Evolutionary conservation across 1,284 basidiomycete genomes (phyloP).

Genomic region (Cutaneotrichosporon arboriforme): DNA sequence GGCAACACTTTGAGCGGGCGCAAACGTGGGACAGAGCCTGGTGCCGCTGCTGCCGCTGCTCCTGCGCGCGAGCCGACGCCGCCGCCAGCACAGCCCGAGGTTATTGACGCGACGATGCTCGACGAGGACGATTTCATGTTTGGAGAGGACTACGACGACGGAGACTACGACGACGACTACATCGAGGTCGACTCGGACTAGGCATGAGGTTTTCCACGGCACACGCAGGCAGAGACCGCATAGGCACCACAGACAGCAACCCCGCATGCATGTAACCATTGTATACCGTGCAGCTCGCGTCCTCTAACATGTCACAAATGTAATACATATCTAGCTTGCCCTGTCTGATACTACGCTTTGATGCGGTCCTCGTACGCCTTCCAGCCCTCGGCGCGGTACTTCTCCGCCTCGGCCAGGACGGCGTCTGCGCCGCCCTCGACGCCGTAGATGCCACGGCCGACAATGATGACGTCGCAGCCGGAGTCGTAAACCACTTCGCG

Average conservation of each 20-base stretch:
- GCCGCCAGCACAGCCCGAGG: slow-evolving; percentile 17
- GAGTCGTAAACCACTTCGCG: slow-evolving; percentile 71
- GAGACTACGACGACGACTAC: slow-evolving; percentile 26
- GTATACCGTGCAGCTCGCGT: slow-evolving; percentile 1
- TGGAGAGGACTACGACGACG: slow-evolving; percentile 28
- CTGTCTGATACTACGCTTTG: slow-evolving; percentile 7
- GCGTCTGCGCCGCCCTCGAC: slow-evolving; percentile 55
- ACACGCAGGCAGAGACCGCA: not conserved
- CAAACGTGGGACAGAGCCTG: slow-evolving; percentile 7
- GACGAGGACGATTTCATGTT: slow-evolving; percentile 43
- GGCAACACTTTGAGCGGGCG: slow-evolving; percentile 35
- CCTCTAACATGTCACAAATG: not conserved
- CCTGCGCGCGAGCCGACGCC: slow-evolving; percentile 10
- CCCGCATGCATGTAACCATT: slow-evolving; percentile 13
- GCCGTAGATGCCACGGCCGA: slow-evolving; percentile 92
- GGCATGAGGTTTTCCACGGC: not conserved
- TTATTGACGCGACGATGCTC: slow-evolving; percentile 43
- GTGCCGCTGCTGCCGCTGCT: slow-evolving; percentile 4
- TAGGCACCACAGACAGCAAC: not conserved
- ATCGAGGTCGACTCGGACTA: slow-evolving; percentile 47
- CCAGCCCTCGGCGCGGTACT: slow-evolving; percentile 86
- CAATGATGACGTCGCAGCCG: slow-evolving; percentile 97
- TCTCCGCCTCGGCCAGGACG: slow-evolving; percentile 66
- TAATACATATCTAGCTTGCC: too few relatives aligned
- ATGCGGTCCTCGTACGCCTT: slow-evolving; percentile 66